Evolutionary conservation across 495 filamentous ascomycete species (phyloP), one percentile per base, ranked within the genome.

Genomic region (Evernia prunastri): DNA sequence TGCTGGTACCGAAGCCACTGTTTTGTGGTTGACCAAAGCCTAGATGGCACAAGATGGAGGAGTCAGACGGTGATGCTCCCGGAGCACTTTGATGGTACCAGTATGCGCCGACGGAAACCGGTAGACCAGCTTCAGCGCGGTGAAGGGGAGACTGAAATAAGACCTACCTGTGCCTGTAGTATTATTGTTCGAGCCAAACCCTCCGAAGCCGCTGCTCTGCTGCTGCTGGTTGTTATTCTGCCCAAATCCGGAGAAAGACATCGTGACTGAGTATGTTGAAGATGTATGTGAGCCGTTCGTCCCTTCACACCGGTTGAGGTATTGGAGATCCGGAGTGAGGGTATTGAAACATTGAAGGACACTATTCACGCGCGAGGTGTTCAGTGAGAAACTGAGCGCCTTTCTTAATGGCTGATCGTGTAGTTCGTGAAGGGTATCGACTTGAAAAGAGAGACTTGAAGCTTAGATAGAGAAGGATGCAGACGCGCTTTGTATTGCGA

Each of bases 211-310:
- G 66, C 78, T 78, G 60, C 78, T 80, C 65, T 81, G 77, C 58
- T 71, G 77, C 60, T 70, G 71, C 53, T 73, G 66, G 45, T 81
- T 76, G 70, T 84, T 84, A 66, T 79, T 83, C 68, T 82, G 78
- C 70, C 86, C 85, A 73, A 88, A 88, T 69, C 82, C 75, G 69
- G 81, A 73, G 72, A 79, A 79, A 70, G 77, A 78, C 77, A 80
- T 81, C 61, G 37, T 65, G n/a, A 25, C 40, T 40, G 56, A 61
- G 18, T 43, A 42, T 49, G 27, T 37, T 18, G 39, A 15, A 27
- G 49, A 31, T 35, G 37, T 1, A 7, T 53, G 49, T 2, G 13
- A 51, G 47, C 47, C 25, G 47, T 53, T 4, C 0, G 27, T 31
- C 13, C 49, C 13, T 31, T 53, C 49, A 18, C 25, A 11, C 17